Evolutionary conservation across 306 rosid species (phyloP), one percentile per base, ranked within the genome.

Genomic region (Cucurbita argyrosperma): DNA sequence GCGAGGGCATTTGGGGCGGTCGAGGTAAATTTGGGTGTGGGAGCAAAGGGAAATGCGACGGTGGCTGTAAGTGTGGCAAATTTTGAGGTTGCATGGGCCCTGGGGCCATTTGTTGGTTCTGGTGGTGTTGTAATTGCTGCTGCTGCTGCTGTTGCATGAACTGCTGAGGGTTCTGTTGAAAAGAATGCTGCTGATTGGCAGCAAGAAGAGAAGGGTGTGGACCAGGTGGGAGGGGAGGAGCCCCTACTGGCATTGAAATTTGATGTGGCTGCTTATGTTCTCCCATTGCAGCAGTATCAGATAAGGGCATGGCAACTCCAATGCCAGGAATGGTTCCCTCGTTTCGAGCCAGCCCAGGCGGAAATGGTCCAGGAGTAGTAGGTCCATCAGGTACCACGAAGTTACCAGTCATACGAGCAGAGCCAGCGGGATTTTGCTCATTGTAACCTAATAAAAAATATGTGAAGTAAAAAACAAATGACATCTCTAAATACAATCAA

Each of bases 201-300:
- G 83, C 87, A 62, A 94, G 96, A 80, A 93, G 97, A 71, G 97
- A 94, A 47, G 98, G 98, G 79, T 94, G 98, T 30, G 98, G 98
- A 74, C 98, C 98, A 23, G 98, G 97, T 38, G 98, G 98, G 54
- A 94, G 97, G 82, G 97, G 97, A 68, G 98, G 98, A 65, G 97
- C 95, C 58, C 92, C 95, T 80, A 86, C 71, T 21, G 87, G 84
- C 84, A 87, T 82, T n/a, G 97, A 84, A 59, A 74, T 86, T 38
- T 86, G 87, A 82, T 85, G 94, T 73, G 96, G 78, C 71, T 90
- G 98, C 78, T 90, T 90, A 72, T 84, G 90, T 40, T 90, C 97
- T 71, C 97, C 98, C 76, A 85, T 92, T 71, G 57, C 75, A 10
- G 90, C 77, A 71, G 81, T 40, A 76, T 93, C 98, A 51, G 96